Evolutionary conservation across 2,329 filamentous ascomycete species (phyloP), one percentile per base, ranked within the genome.

Genomic region (Pseudogymnoascus sp.): DNA sequence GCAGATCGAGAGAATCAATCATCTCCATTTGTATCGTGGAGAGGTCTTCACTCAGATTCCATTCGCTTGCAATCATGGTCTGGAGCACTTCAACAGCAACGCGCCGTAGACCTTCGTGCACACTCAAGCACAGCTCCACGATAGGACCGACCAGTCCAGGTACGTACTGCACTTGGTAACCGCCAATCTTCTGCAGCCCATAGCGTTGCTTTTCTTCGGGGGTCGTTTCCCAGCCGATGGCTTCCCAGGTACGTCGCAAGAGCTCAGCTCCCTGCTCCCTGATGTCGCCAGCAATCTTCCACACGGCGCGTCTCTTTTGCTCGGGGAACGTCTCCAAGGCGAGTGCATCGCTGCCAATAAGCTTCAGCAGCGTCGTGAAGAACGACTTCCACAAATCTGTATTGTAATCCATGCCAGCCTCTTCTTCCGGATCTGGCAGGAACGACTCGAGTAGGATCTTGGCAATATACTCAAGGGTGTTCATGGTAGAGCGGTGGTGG

Each of bases 201-300:
- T 92, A 97, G 25, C 87, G 83, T 61, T 81, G 79, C 65, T 84
- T 82, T 71, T 97, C 92, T 62, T 97, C 93, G 1, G 80, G 74
- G 33, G 82, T 90, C 0, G 91, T 90, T 68, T 99, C 93, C 94
- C 94, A 99, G 11, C 95, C 94, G 64, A 99, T 95, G 15, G 91
- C 89, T 71, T 96, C 90, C 94, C 94, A 99, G 5, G 89, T 93
- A 28, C 85, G 83, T 63, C 88, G 85, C 35, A 99, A 78, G 7
- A 99, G 79, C 58, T 93, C 89, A 3, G 94, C 93, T 14, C 95
- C 94, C 66, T 91, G 83, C 72, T 97, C 92, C 61, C 94, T 84
- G 58, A 99, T 91, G 75, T 99, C 95, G 5, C 94, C 94, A 3
- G 93, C 94, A 71, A 99, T 97, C 76, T 97, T 99, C 94, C 95